Conservation (phyloP, 306 rosid genomes). For the Sophora flavescens region DNA sequence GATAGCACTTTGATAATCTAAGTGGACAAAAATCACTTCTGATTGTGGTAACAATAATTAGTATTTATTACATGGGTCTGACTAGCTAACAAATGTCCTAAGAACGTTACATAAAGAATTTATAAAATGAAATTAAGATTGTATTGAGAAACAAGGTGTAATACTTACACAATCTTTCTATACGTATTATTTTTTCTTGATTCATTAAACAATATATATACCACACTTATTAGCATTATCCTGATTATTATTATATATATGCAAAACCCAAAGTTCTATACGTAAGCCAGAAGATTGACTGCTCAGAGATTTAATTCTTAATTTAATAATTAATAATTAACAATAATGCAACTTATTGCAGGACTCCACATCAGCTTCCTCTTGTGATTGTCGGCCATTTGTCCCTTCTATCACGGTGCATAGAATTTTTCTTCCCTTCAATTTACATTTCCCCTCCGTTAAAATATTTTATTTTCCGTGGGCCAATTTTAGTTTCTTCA, state of each 20-base stretch:
- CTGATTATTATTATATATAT: neutral
- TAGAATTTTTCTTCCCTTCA: neutral
- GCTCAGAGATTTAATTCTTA: conserved; percentile 40
- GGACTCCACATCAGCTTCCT: conserved; percentile 52
- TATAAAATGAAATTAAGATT: no score
- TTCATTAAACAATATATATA: no score
- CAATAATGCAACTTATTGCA: conserved; percentile 26
- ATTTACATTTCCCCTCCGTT: neutral
- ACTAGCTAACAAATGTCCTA: no score
- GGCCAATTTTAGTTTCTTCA: no score
- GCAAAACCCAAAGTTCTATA: conserved; percentile 29
- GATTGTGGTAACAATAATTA: conserved; percentile 35
- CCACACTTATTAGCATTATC: no score
- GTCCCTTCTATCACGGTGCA: conserved; percentile 29
- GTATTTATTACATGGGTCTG: no score
- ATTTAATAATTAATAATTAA: conserved; percentile 44
- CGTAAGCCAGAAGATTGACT: conserved; percentile 38
- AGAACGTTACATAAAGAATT: no score
- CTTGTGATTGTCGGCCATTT: conserved; percentile 66
- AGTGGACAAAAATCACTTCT: conserved; percentile 52
- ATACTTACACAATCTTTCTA: no score
- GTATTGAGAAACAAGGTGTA: no score
- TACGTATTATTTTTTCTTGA: no score
- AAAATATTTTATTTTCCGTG: neutral
- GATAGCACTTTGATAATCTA: conserved; percentile 37